Conservation (phyloP, 805 yeast species). For the Lipomyces kockii region DNA sequence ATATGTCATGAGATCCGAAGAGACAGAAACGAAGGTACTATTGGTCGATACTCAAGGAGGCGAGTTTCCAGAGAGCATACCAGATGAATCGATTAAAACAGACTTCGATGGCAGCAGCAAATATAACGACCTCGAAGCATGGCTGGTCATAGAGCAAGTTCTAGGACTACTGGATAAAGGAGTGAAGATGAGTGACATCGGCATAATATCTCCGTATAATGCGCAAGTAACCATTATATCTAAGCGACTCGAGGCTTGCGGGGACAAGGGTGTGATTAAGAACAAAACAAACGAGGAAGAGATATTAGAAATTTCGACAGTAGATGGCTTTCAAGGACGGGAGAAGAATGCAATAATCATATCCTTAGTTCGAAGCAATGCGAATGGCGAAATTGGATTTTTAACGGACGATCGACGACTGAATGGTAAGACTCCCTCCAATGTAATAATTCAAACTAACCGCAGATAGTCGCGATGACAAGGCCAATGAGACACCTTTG, state of each 20-base stretch:
- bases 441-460: background rate
- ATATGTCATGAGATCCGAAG: slow-evolving; percentile 55
- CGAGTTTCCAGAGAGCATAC: slow-evolving; percentile 67
- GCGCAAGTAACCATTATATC: slow-evolving; percentile 78
- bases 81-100: slow-evolving; percentile 41
- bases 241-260: slow-evolving; percentile 47
- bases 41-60: slow-evolving; percentile 97
- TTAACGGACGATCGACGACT: slow-evolving; percentile 76
- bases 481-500: slow-evolving; percentile 85
- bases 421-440: slow-evolving; percentile 48
- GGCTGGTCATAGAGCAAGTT: slow-evolving; percentile 64
- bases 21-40: slow-evolving; percentile 59
- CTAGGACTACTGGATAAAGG: slow-evolving; percentile 56
- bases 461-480: slow-evolving; percentile 75
- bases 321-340: slow-evolving; percentile 96
- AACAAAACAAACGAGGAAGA: slow-evolving; percentile 41
- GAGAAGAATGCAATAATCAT: slow-evolving; percentile 87
- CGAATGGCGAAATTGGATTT: slow-evolving; percentile 74
- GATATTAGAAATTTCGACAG: slow-evolving; percentile 77
- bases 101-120: slow-evolving; percentile 53
- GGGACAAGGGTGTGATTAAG: slow-evolving; percentile 42
- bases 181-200: slow-evolving; percentile 63
- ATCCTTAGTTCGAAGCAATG: slow-evolving; percentile 82
- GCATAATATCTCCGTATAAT: slow-evolving; percentile 86
- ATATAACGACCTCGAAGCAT: slow-evolving; percentile 76